A percentile compares a stretch with the other conserved stretches of the same genome.
phyloP scores from a whole-genome alignment of 805 yeast species.

The Saturnispora diversa region DNA sequence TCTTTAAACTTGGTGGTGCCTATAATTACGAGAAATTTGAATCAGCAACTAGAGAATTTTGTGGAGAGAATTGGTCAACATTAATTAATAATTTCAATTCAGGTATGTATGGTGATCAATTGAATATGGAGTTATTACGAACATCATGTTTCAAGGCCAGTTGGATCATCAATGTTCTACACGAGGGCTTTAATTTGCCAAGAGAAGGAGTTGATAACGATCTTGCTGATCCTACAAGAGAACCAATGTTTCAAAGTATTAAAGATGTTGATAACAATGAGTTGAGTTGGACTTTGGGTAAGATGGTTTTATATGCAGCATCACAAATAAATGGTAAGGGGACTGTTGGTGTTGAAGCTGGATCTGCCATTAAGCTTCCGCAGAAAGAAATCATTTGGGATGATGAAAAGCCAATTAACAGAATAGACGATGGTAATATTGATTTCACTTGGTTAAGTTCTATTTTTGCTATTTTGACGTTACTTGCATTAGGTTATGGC shows the following conservation, averaged over 20 bases:
- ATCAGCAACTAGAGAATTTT: slow-evolving; percentile 57
- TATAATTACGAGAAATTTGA: slow-evolving; percentile 70
- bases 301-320: slow-evolving; percentile 74
- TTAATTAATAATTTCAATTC: slow-evolving; percentile 39
- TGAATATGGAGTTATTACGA: slow-evolving; percentile 48
- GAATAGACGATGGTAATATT: neutral
- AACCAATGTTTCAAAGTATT: slow-evolving; percentile 60
- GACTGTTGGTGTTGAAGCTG: slow-evolving; percentile 13
- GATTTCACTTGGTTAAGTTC: slow-evolving; percentile 8
- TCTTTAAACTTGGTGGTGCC: slow-evolving; percentile 81
- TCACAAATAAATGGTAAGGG: slow-evolving; percentile 41
- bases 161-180: slow-evolving; percentile 85
- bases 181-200: slow-evolving; percentile 89
- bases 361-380: slow-evolving; percentile 22
- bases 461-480: slow-evolving; percentile 4
- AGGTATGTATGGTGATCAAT: slow-evolving; percentile 50
- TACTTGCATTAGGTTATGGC: slow-evolving; percentile 1
- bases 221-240: slow-evolving; percentile 17
- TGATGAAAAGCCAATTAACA: neutral
- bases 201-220: slow-evolving; percentile 46
- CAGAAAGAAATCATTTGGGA: slow-evolving; percentile 6
- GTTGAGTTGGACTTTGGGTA: slow-evolving; percentile 92
- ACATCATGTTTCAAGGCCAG: slow-evolving; percentile 91
- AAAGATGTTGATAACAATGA: slow-evolving; percentile 76
- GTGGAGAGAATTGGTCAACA: slow-evolving; percentile 65